Percentiles rank a stretch among this genome's conserved stretches.
Conservation (phyloP, 345 rosid genomes). For the Sonneratia caseolaris region DNA sequence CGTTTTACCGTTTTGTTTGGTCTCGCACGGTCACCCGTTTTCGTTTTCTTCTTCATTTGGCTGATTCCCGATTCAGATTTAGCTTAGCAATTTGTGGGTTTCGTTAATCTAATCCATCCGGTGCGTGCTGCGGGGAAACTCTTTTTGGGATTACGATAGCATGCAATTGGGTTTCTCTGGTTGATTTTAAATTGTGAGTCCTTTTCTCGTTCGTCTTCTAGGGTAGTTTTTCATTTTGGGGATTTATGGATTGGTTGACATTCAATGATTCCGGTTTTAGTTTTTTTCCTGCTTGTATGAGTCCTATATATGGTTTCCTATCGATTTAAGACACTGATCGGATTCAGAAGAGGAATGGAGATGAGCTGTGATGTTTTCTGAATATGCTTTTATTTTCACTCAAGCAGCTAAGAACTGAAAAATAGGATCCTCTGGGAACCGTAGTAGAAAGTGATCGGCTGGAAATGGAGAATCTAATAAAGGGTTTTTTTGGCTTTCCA, state of each 20-base stretch:
- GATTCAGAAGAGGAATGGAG: not conserved
- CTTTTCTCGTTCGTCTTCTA: not conserved
- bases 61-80: constrained; percentile 3
- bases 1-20: constrained; percentile 12
- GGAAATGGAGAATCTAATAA: not conserved
- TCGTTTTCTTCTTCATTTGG: not conserved
- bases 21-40: not conserved
- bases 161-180: constrained; percentile 5
- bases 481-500: constrained; percentile 7
- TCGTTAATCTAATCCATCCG: not conserved
- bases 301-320: not conserved
- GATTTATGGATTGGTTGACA: not conserved
- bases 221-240: not conserved
- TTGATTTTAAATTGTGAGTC: constrained; percentile 3
- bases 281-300: not conserved
- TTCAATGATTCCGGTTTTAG: not conserved
- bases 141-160: not conserved
- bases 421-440: not conserved
- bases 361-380: not conserved
- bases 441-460: not conserved
- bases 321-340: not conserved
- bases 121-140: not conserved
- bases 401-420: not conserved
- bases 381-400: not conserved
- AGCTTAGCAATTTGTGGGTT: not conserved